Base-by-base conservation (phyloP, 495 filamentous ascomycete species). In the Lophiostoma macrostomum region DNA sequence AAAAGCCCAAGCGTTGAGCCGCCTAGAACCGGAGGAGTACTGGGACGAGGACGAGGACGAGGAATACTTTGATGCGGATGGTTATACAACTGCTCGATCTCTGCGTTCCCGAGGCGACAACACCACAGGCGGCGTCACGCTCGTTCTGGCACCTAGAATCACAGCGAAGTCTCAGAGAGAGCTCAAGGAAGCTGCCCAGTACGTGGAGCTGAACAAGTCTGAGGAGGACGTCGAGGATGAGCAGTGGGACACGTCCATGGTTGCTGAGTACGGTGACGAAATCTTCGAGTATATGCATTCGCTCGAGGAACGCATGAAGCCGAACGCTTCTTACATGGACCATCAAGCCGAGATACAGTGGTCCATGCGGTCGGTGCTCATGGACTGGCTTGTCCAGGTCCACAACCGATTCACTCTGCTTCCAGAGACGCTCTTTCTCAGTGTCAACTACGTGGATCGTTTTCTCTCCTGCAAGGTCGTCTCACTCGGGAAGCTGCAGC, bases 371-470 rank as follows among this genome's bases (percentile, higher is more conserved):
- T 83, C 91, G 8, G 88, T 97, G 36, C 81, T 98, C 45, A 95
- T 97, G 84, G 94, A 97, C 68, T 98, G 93, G 93, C 77, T 98
- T 8, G 84, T 96, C 34, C 91, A 97, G 67, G 93, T 98, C 18
- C 93, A 98, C 64, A 79, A 83, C 60, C 88, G 94, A 36, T 97
- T 98, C 73, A 77, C 77, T 19, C 78, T 97, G 11, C 81, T 96
- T 1, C 93, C 93, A 5, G 94, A 98, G 74, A 98, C 93, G 0
- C 74, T 98, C 5, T 97, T 94, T 71, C 79, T 97, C 35, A 86
- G 82, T 55, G 86, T 91, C 67, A 97, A 98, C 73, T 94, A 90
- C 71, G 88, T 98, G 60, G 93, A 98, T 67, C 88, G 93, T 28
- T 98, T 98, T 71, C 80, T 98, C 27, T 95, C 91, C 3, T 81